Conservation (phyloP, 78 protist genomes). For the Creolimax fragrantissima region DNA sequence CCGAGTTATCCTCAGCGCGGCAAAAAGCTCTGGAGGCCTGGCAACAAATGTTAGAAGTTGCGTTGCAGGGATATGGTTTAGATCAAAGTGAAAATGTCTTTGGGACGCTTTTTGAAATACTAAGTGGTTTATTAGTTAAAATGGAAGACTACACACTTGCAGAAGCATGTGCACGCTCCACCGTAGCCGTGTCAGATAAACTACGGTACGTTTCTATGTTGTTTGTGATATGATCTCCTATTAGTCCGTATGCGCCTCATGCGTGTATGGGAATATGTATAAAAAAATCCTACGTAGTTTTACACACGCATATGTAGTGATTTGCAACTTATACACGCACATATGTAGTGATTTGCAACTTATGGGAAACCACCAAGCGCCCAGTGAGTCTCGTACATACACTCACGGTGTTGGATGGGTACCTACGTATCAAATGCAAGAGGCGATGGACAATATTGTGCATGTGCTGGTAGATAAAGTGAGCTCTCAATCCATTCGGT, state of each 20-base stretch:
- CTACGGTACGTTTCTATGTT: neutral
- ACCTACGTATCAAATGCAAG: neutral
- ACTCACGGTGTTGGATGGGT: neutral
- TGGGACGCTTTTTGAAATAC: neutral
- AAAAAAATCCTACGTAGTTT: too few species aligned
- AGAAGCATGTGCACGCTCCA: neutral
- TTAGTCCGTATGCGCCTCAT: too few species aligned
- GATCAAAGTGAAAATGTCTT: neutral
- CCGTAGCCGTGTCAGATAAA: neutral
- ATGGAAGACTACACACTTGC: neutral
- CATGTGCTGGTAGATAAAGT: neutral
- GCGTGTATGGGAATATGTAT: too few species aligned
- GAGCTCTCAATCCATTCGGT: neutral
- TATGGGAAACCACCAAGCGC: neutral
- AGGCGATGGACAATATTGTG: neutral
- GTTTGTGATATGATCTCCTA: too few species aligned
- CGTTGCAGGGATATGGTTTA: too few species aligned
- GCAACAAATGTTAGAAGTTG: too few species aligned
- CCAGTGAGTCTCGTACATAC: neutral
- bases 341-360: too few species aligned
- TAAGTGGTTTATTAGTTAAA: neutral
- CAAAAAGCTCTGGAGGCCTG: too few species aligned
- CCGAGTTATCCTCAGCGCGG: too few species aligned
- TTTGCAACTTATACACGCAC: too few species aligned
- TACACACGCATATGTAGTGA: too few species aligned